Base-by-base conservation (phyloP, 257 asterid genomes). In the Rehmannia glutinosa region DNA sequence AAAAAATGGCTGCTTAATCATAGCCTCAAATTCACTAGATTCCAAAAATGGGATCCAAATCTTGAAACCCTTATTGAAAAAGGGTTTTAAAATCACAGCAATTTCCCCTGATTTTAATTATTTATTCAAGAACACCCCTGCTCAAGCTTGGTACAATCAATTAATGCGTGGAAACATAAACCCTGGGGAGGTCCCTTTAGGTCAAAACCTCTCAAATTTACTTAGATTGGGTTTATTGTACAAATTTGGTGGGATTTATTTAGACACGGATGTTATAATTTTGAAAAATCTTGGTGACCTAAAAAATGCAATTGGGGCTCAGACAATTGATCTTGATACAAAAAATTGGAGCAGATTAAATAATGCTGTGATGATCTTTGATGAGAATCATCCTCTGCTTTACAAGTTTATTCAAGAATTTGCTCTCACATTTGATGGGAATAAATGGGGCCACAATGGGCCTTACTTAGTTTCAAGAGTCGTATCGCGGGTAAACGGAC, bases 401-500 rank as follows among this genome's bases (percentile, higher is more conserved):
- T 88, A 55, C 87, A 86, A 93, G 80, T 93, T 93, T 50, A 93
- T 90, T 20, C 84, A 93, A 61, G 99, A 93, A 71, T 93, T 90
- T 56, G 96, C 97, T 0, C 89, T 82, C 11, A 93, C 99, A 0
- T 93, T 90, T 53, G 96, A 91, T 77, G 99, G 99, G 66, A 90
- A 83, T 5, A 94, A 91, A 69, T 94, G 97, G 99, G 99, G 99
- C 3, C 97, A 90, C 69, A 94, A 94, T 52, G 99, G 99, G 7
- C 99, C 97, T 61, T 94, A 91, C 57, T 63, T 94, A 60, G 97
- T 91, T 13, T 94, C 99, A 12, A 86, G 97, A 60, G 99, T 94
- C 5, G 96, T 87, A 72, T 30, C 75, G 0, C 83, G 99, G 83
- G 77, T 90, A 30, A 24, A 41, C 4, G 82, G 79, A 24, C 73